A percentile compares a stretch with the other conserved stretches of the same genome.
These are phyloP conservation scores for Chalara sp. DNA, from an alignment of 2,329 filamentous ascomycete genomes.

Conservation along the genomic window DNA sequence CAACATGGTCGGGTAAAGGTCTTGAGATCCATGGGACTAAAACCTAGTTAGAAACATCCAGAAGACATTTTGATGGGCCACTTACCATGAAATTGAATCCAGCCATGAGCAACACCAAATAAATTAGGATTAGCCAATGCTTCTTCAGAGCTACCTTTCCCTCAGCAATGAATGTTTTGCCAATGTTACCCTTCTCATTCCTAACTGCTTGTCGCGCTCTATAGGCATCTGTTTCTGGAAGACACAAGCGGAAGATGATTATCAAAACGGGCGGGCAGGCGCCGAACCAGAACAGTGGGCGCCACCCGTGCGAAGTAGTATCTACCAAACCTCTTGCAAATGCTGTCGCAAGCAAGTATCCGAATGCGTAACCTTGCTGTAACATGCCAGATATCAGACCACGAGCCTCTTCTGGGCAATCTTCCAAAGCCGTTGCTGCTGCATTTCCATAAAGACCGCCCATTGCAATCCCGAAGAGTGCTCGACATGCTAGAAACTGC, in stretches of 20 bases:
- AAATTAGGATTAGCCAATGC: constrained; percentile 75
- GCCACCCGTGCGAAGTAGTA: constrained; percentile 74
- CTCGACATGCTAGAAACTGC: constrained; percentile 64
- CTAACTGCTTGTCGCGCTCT: constrained; percentile 59
- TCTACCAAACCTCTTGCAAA: constrained; percentile 62
- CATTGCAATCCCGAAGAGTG: constrained; percentile 76
- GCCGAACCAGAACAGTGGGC: constrained; percentile 85
- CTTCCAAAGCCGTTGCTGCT: constrained; percentile 72
- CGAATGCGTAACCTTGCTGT: constrained; percentile 75
- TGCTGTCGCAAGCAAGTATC: constrained; percentile 70
- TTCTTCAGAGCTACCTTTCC: constrained; percentile 71
- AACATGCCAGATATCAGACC: constrained; percentile 78
- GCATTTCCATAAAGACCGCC: constrained; percentile 75
- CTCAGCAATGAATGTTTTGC: constrained; percentile 65
- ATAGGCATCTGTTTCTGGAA: constrained; percentile 75
- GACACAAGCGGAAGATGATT: constrained; percentile 68
- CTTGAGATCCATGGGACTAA: constrained; percentile 33
- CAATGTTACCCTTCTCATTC: constrained; percentile 50
- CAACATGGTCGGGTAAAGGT: constrained; percentile 55
- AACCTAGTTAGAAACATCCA: constrained; percentile 6
- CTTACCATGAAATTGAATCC: constrained; percentile 89
- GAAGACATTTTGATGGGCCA: constrained; percentile 49
- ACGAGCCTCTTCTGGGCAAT: constrained; percentile 39
- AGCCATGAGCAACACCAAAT: constrained; percentile 81
- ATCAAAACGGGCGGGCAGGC: constrained; percentile 74